Percentiles rank a stretch among this genome's conserved stretches.
Conservation (phyloP, 768 basidiomycete species). For the Albatrellus ellisii region DNA sequence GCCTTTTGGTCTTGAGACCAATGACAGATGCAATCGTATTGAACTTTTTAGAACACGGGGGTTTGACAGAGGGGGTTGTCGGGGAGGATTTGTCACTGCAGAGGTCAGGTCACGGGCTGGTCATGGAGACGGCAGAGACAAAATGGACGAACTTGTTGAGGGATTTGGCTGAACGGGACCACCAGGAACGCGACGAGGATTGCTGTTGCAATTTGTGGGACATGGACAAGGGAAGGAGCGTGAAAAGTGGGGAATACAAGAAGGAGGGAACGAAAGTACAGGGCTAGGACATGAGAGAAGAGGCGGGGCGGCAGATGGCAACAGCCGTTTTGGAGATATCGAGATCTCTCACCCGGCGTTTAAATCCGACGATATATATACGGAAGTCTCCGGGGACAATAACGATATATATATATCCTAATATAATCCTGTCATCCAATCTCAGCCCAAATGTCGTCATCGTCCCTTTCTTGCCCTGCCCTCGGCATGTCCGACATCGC, state of each 20-base stretch:
- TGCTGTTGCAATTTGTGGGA: constrained; percentile 9
- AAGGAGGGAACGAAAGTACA: neutral
- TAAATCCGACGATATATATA: too few relatives aligned
- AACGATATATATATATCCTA: too few relatives aligned
- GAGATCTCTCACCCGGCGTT: too few relatives aligned
- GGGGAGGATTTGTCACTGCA: constrained; percentile 2
- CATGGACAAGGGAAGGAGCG: constrained; percentile 15
- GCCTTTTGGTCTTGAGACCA: constrained; percentile 52
- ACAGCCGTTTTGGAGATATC: too few relatives aligned
- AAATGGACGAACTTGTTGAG: constrained; percentile 10
- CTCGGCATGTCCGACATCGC: constrained; percentile 45
- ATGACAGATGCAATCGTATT: constrained; percentile 47
- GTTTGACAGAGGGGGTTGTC: neutral
- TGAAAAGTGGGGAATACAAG: neutral
- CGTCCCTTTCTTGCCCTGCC: constrained; percentile 46
- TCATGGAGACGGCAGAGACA: neutral
- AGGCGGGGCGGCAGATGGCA: neutral
- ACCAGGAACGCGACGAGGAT: constrained; percentile 19
- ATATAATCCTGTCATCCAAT: constrained; percentile 1
- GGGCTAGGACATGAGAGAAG: neutral
- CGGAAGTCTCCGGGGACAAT: too few relatives aligned
- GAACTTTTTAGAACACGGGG: constrained; percentile 26
- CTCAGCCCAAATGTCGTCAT: constrained; percentile 38
- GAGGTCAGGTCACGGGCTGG: neutral
- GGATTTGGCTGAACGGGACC: constrained; percentile 21